Evolutionary conservation across 1,139 yeast species (phyloP), one percentile per base, ranked within the genome.

Genomic region (Pneumocystis carinii): DNA sequence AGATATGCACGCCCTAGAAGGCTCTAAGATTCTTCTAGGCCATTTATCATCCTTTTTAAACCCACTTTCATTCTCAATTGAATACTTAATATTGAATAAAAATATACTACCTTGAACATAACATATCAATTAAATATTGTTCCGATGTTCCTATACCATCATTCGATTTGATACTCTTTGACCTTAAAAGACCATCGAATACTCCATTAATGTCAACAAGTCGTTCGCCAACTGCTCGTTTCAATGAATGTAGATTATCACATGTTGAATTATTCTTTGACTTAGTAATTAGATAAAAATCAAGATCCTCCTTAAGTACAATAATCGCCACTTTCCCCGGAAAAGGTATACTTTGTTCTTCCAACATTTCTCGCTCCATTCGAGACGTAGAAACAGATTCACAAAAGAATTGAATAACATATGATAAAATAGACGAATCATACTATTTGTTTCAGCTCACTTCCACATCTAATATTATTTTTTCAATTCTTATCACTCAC

Each of bases 61-160:
- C 0, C 99, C 99, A 0, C 95, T 85, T n/a, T 8, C 12, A 15
- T 48, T 3, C 2, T 48, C 10, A 57, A 38, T 14, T 29, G 12
- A 19, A 17, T 19, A 29, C 4, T 12, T 14, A 27, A 57, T 17
- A 48, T 12, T 24, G 14, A 24, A 12, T 2, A 37, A 29, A 19
- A 57, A 32, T 1, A 57, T 1, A 3, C n/a, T 5, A 29, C 59
- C 59, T 57, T 0, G 94, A 80, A 71, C 97, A 90, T 63, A 94
- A 80, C 98, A 94, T 94, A 68, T 90, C 97, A 75, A 89, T 82
- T 63, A 94, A 78, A 74, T 92, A 97, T 72, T 87, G 92, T 73
- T 94, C 99, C 0, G 98, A 97, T 7, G 96, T 86, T 2, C 95
- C 96, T 32, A 65, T 65, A 24, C 63, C 65, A 19, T 62, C 32